Evolutionary conservation across 2,329 filamentous ascomycete species (phyloP), one percentile per base, ranked within the genome.

Genomic region (Alternaria burnsii): DNA sequence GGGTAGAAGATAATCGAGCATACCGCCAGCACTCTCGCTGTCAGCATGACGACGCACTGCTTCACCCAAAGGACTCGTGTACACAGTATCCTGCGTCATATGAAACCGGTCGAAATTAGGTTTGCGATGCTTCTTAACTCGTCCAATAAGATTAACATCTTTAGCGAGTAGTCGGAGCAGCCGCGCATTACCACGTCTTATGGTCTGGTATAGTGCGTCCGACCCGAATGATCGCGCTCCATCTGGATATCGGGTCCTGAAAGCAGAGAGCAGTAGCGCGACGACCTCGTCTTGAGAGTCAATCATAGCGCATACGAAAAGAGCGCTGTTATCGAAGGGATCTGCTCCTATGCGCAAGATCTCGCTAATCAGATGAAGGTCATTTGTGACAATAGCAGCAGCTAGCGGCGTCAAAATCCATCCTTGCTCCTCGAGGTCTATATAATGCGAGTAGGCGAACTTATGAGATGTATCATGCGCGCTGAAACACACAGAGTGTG

Each of bases 361-460:
- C 12, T 22, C 18, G 16, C 18, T 2, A 0, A 47, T 5, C 12
- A 34, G 1, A 10, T 1, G 2, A 7, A 34, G 1, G 1, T 47
- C 12, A 0, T 47, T 16, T 6, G 0, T 4, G 1, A 34, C 8
- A 1, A 1, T 11, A 0, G 3, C 28, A 34, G 44, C 44, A 10
- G 44, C 18, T 6, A 47, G 44, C 2, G 28, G 44, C 0, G 44
- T 47, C 6, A 47, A 1, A 0, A 4, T 46, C n/a, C 16, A 28
- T n/a, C 9, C n/a, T n/a, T n/a, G n/a, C n/a, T n/a, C n/a, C n/a
- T n/a, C n/a, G n/a, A n/a, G n/a, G n/a, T n/a, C n/a, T n/a, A n/a
- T n/a, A n/a, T n/a, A n/a, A n/a, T n/a, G n/a, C n/a, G n/a, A n/a
- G n/a, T n/a, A n/a, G n/a, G n/a, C n/a, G n/a, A 8, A 41, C 20